Evolutionary conservation across 176 grass and related monocot species (phyloP).

Genomic region (Lolium multiflorum): DNA sequence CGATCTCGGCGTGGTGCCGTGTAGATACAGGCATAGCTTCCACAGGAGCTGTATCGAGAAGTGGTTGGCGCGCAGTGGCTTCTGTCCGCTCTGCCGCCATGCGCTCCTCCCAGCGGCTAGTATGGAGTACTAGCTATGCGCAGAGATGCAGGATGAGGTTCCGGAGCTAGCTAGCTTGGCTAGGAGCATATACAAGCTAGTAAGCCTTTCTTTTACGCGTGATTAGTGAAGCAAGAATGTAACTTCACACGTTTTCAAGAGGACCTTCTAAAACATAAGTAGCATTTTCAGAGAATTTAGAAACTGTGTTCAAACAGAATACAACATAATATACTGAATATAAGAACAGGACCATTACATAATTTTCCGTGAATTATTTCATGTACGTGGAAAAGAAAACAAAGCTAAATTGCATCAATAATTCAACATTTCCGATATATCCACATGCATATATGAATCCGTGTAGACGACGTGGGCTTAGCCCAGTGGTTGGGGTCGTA

Average conservation of each 20-base stretch:
- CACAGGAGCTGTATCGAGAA: neutral
- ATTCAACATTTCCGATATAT: no score
- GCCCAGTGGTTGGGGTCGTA: no score
- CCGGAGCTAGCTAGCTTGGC: no score
- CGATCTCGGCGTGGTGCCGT: constrained; percentile 9
- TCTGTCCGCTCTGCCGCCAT: constrained; percentile 31
- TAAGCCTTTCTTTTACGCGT: neutral
- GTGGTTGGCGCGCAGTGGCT: neutral
- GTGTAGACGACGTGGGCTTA: no score
- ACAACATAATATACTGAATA: no score
- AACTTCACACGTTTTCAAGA: neutral
- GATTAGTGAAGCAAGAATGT: neutral
- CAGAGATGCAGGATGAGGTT: neutral
- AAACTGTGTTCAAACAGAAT: neutral
- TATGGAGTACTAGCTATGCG: no score
- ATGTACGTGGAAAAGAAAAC: no score
- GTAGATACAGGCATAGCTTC: neutral
- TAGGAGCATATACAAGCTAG: neutral
- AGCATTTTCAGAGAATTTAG: neutral
- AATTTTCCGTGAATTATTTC: no score
- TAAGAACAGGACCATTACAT: no score
- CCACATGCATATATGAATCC: no score
- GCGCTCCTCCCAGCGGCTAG: neutral
- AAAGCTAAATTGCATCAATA: no score
- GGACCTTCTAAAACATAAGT: neutral